Conservation (phyloP, 2,329 filamentous ascomycete species). For the Ilyonectria robusta region DNA sequence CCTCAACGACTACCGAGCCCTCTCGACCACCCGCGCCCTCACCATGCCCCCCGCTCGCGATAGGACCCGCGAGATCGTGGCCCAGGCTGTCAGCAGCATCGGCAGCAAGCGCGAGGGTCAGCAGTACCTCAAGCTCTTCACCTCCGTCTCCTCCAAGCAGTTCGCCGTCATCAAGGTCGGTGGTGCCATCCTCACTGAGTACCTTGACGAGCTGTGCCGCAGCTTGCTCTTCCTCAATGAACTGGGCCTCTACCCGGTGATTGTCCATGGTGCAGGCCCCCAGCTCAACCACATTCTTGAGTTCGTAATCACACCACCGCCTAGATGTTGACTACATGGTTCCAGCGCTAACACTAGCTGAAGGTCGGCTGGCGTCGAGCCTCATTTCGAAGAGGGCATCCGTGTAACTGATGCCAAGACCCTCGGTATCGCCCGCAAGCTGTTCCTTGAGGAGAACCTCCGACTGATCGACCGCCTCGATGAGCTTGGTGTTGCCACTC, state of each 20-base stretch:
- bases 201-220: slow-evolving; percentile 91
- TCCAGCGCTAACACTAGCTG: too few species aligned
- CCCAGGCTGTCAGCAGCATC: too few species aligned
- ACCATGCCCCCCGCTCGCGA: background rate
- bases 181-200: slow-evolving; percentile 94
- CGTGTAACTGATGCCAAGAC: slow-evolving; percentile 97
- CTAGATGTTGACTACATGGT: too few species aligned
- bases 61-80: too few species aligned
- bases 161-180: slow-evolving; percentile 78
- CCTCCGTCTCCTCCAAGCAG: too few species aligned
- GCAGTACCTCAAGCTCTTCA: too few species aligned
- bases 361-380: slow-evolving; percentile 86
- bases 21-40: slow-evolving; percentile 43
- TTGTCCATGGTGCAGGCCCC: slow-evolving; percentile 94
- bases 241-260: slow-evolving; percentile 93
- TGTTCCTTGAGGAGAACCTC: slow-evolving; percentile 93
- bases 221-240: slow-evolving; percentile 93
- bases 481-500: slow-evolving; percentile 88
- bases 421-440: slow-evolving; percentile 87
- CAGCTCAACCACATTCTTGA: slow-evolving; percentile 94
- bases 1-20: slow-evolving; percentile 45
- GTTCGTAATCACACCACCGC: slow-evolving; percentile 28
- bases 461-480: slow-evolving; percentile 87
- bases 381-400: slow-evolving; percentile 96
- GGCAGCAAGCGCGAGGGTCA: too few species aligned